These are phyloP conservation scores for Durusdinium trenchii DNA, from an alignment of 73 alveolate species.

Conservation along the genomic window DNA sequence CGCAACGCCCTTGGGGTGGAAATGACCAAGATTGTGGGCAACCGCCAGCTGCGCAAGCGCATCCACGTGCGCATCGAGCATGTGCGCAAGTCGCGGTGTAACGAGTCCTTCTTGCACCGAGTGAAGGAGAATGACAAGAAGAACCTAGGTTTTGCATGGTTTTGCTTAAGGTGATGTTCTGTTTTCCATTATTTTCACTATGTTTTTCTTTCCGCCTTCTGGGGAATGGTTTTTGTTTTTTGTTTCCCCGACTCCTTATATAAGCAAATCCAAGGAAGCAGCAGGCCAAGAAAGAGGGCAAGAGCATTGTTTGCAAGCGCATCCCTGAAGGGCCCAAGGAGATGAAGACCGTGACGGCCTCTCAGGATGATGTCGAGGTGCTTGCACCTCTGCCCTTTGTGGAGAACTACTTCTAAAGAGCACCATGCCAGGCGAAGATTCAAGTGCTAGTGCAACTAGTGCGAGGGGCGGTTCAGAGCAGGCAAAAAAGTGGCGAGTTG, in stretches of 20 bases:
- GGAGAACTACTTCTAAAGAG: conserved; percentile 73
- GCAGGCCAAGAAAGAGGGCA: conserved; percentile 88
- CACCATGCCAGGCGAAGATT: no score
- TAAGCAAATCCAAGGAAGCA: no score
- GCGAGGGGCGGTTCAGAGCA: no score
- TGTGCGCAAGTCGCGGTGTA: conserved; percentile 98
- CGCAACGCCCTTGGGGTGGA: conserved; percentile 98
- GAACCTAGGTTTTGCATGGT: no score
- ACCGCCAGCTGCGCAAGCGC: conserved; percentile 98
- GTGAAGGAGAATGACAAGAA: conserved; percentile 97
- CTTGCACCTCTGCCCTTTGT: conserved; percentile 88
- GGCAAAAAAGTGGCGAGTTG: no score
- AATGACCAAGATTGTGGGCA: conserved; percentile 98
- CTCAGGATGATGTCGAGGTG: conserved; percentile 65
- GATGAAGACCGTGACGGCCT: conserved; percentile 91
- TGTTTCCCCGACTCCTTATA: no score
- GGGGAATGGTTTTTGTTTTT: no score
- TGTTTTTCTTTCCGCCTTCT: no score
- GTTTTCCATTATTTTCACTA: no score
- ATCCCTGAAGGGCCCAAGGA: conserved; percentile 88
- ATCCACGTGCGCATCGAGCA: conserved; percentile 98
- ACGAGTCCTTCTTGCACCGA: conserved; percentile 99
- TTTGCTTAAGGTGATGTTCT: no score
- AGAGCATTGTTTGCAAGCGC: conserved; percentile 85
- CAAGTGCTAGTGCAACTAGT: no score